These are phyloP conservation scores for Schizonepeta tenuifolia DNA, from an alignment of 257 asterid species.

Conservation along the genomic window DNA sequence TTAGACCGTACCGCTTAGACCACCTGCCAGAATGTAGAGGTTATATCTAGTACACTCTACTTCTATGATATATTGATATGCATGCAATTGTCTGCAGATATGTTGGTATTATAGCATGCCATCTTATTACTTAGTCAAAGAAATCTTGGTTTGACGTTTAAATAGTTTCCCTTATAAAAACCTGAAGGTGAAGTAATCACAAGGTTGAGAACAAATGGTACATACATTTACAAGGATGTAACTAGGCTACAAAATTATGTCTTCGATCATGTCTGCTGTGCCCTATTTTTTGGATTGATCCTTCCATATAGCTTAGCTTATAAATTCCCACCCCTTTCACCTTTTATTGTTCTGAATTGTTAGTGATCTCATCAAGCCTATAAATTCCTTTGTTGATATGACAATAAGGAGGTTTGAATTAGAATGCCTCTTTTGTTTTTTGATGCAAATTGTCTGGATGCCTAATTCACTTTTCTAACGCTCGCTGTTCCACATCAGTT, in stretches of 20 bases:
- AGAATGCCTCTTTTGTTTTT: neutral
- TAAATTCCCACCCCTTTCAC: neutral
- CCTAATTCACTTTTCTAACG: neutral
- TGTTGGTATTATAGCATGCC: neutral
- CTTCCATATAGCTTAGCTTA: slow-evolving; percentile 5
- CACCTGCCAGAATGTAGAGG: neutral
- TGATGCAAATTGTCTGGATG: neutral
- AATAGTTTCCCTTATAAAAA: neutral
- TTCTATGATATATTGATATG: neutral
- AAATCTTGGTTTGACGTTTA: neutral
- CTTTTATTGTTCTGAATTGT: neutral
- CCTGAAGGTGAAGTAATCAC: neutral
- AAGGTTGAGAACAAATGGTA: neutral
- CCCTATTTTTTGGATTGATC: neutral
- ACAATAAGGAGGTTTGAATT: neutral
- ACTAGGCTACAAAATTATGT: neutral
- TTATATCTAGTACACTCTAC: neutral
- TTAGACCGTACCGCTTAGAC: slow-evolving; percentile 1
- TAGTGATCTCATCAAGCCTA: neutral
- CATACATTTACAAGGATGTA: neutral
- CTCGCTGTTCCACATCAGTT: neutral
- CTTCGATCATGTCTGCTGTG: neutral
- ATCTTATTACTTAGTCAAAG: neutral
- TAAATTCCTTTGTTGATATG: neutral
- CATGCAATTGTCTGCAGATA: neutral